Percentiles rank a stretch among this genome's conserved stretches.
Conservation (phyloP, 2,329 filamentous ascomycete species). For the Dothideomycetes sp. region DNA sequence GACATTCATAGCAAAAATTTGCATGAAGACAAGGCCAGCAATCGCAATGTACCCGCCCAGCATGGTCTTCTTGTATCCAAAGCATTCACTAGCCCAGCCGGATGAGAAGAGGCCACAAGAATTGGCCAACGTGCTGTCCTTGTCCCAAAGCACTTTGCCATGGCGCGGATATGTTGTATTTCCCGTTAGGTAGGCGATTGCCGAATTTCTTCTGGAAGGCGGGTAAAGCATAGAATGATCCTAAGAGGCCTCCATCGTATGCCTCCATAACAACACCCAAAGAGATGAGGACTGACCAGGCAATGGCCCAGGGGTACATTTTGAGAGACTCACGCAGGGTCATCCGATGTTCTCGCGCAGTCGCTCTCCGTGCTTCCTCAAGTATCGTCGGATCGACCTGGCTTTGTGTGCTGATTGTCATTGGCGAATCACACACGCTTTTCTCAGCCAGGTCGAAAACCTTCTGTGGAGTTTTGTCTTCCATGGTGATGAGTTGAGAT, state of each 20-base stretch:
- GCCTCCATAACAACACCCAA: slow-evolving; percentile 49
- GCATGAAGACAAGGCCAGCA: slow-evolving; percentile 25
- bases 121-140: slow-evolving; percentile 43
- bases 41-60: no score
- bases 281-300: slow-evolving; percentile 50
- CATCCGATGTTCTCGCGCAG: slow-evolving; percentile 5
- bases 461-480: no score
- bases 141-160: slow-evolving; percentile 30
- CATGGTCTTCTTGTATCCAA: no score
- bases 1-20: slow-evolving; percentile 10
- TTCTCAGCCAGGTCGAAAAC: no score
- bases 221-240: slow-evolving; percentile 49
- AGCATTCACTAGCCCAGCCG: slow-evolving; percentile 22
- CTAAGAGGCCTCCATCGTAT: slow-evolving; percentile 55
- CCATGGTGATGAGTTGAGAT: no score
- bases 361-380: no score
- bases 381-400: no score
- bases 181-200: slow-evolving; percentile 33
- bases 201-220: slow-evolving; percentile 49
- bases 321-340: slow-evolving; percentile 16
- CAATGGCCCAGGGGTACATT: slow-evolving; percentile 33
- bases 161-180: slow-evolving; percentile 24
- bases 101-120: slow-evolving; percentile 39
- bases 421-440: no score
- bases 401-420: no score